These are phyloP conservation scores for Hanseniaspora taiwanica DNA, from an alignment of 805 yeast genomes.

Conservation along the genomic window DNA sequence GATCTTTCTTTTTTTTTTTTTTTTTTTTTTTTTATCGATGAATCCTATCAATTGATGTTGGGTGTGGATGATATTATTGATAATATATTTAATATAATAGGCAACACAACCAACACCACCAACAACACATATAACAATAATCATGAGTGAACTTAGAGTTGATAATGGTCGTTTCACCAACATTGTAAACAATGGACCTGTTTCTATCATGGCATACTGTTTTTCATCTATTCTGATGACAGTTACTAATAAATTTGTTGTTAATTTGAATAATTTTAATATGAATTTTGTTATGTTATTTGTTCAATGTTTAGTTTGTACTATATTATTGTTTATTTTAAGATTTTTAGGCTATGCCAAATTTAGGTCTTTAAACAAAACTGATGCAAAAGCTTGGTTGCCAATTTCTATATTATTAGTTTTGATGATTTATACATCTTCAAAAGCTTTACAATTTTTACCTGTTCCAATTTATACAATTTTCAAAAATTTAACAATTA, in stretches of 20 bases:
- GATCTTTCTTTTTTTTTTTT: too few species aligned
- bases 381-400: constrained; percentile 90
- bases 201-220: constrained; percentile 78
- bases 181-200: constrained; percentile 35
- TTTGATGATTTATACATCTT: constrained; percentile 88
- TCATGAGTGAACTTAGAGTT: constrained; percentile 1
- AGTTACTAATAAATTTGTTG: constrained; percentile 89
- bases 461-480: constrained; percentile 94
- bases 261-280: constrained; percentile 54
- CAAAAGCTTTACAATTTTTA: constrained; percentile 85
- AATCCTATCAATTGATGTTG: too few species aligned
- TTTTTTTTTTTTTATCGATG: too few species aligned
- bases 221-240: constrained; percentile 93
- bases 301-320: constrained; percentile 78
- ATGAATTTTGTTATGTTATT: constrained; percentile 85
- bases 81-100: too few species aligned
- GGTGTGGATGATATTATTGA: too few species aligned
- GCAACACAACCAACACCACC: background rate
- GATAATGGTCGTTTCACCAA: constrained; percentile 14
- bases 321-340: constrained; percentile 55
- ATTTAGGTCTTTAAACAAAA: constrained; percentile 72
- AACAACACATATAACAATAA: background rate
- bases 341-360: constrained; percentile 66
- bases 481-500: constrained; percentile 93
- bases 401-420: constrained; percentile 87